These are phyloP conservation scores for Porcisia deanei DNA, from an alignment of 208 protist species.

Conservation along the genomic window DNA sequence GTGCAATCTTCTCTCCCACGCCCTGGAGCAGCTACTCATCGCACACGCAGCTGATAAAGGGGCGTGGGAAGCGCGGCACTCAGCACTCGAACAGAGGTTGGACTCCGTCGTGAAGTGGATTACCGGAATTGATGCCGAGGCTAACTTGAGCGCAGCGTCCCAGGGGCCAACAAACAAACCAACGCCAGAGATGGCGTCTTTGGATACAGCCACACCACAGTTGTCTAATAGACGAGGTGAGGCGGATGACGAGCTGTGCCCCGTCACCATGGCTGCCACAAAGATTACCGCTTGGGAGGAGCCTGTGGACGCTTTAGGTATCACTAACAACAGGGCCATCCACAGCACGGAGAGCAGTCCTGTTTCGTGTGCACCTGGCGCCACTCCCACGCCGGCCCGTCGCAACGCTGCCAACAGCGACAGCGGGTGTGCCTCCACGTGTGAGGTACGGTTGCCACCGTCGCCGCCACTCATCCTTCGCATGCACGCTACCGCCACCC, in stretches of 20 bases:
- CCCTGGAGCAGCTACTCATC: constrained; percentile 27
- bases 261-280: not conserved
- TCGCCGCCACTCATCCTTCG: constrained; percentile 63
- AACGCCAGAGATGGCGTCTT: not conserved
- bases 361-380: constrained; percentile 21
- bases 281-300: constrained; percentile 23
- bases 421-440: constrained; percentile 8
- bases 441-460: constrained; percentile 52
- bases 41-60: constrained; percentile 22
- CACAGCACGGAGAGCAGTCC: constrained; percentile 19
- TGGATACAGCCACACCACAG: not conserved
- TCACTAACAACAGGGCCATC: not conserved
- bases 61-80: constrained; percentile 17
- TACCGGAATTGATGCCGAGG: constrained; percentile 25
- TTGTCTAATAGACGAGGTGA: not conserved
- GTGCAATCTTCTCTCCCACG: constrained; percentile 27
- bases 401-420: constrained; percentile 15
- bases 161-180: not conserved
- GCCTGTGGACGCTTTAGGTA: constrained; percentile 6
- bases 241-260: not conserved
- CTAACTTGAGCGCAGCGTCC: constrained; percentile 1
- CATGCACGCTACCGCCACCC: constrained; percentile 21
- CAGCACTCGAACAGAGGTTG: constrained; percentile 30
- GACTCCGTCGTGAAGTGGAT: constrained; percentile 23
- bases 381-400: constrained; percentile 47